phyloP scores from a whole-genome alignment of 108 stramenopile species.

The Epipyxis sp. region DNA sequence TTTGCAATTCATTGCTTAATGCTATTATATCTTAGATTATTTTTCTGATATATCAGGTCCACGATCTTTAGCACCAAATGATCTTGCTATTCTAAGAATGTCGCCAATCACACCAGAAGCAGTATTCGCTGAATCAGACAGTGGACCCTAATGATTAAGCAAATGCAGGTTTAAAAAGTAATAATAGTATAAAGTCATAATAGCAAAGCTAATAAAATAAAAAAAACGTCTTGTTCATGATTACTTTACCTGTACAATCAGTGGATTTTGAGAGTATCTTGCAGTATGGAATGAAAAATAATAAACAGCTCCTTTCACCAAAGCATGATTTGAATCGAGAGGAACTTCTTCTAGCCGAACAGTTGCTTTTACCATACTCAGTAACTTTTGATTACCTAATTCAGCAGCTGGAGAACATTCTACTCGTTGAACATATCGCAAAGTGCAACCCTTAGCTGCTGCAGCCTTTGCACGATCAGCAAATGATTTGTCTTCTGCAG shows the following conservation, averaged over 20 bases:
- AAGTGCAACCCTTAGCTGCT: conserved; percentile 44
- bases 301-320: conserved; percentile 43
- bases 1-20: too few species aligned
- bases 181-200: too few species aligned
- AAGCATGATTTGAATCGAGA: conserved; percentile 42
- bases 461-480: conserved; percentile 61
- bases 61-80: conserved; percentile 37
- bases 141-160: conserved; percentile 54
- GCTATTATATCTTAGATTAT: too few species aligned
- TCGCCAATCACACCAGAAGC: conserved; percentile 79
- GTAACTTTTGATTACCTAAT: neutral
- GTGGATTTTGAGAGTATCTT: conserved; percentile 66
- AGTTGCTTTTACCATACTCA: conserved; percentile 43
- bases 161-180: neutral
- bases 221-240: too few species aligned
- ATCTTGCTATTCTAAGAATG: conserved; percentile 65
- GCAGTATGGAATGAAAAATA: conserved; percentile 53
- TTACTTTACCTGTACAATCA: conserved; percentile 64
- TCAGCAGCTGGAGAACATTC: conserved; percentile 37
- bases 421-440: conserved; percentile 74
- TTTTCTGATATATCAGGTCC: neutral
- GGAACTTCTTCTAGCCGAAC: conserved; percentile 44
- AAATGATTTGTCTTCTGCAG: conserved; percentile 55
- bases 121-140: conserved; percentile 70
- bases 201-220: too few species aligned